Percentiles rank a stretch among this genome's conserved stretches.
Conservation (phyloP, 345 rosid genomes). For the Boechera divaricarpa region DNA sequence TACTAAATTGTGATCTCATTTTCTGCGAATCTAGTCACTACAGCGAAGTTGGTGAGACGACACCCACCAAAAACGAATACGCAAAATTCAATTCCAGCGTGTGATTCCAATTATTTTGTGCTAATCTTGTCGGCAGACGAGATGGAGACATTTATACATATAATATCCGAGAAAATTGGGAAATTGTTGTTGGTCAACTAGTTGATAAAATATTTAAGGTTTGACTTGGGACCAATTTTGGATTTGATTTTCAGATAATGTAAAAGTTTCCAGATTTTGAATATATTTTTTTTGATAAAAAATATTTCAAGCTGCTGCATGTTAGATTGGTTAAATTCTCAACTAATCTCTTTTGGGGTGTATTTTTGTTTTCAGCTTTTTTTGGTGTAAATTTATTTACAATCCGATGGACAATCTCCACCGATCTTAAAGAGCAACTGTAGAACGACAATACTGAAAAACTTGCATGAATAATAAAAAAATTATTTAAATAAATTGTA, state of each 20-base stretch:
- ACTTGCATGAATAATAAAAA: too few relatives aligned
- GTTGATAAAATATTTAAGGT: neutral
- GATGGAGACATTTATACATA: conserved; percentile 1
- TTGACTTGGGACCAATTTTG: neutral
- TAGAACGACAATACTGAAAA: too few relatives aligned
- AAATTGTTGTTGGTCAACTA: neutral
- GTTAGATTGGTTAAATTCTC: neutral
- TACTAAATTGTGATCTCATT: neutral
- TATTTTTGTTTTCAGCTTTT: too few relatives aligned
- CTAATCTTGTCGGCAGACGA: neutral
- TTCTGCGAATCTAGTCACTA: neutral
- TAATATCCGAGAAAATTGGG: neutral
- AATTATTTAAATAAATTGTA: too few relatives aligned
- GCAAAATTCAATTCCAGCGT: neutral
- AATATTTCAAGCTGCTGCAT: neutral
- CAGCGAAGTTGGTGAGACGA: conserved; percentile 10
- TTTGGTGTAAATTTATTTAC: too few relatives aligned
- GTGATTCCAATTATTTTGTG: neutral
- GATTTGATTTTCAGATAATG: neutral
- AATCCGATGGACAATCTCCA: too few relatives aligned
- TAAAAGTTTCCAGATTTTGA: neutral
- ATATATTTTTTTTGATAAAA: neutral
- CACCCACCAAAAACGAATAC: neutral
- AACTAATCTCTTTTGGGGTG: too few relatives aligned
- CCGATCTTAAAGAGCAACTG: too few relatives aligned